phyloP scores from a whole-genome alignment of 164 flowering plant genomes.

The Aristolochia californica region DNA sequence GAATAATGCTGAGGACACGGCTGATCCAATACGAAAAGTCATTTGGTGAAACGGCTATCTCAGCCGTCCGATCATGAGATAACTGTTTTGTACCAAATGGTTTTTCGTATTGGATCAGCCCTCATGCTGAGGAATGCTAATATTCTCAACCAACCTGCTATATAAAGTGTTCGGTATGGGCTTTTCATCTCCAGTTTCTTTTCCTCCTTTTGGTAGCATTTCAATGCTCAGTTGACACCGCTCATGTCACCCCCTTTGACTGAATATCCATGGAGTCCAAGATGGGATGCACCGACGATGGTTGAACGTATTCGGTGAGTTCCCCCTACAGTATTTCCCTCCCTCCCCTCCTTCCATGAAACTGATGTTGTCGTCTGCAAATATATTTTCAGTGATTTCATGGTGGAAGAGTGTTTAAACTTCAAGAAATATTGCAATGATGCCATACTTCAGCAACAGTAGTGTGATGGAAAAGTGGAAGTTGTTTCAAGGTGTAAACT shows the following conservation, averaged over 20 bases:
- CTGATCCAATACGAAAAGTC: too few species aligned
- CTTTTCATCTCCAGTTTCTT: neutral
- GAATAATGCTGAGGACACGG: too few species aligned
- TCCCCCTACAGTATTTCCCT: neutral
- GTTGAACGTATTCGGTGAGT: slow-evolving; percentile 78
- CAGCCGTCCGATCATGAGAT: too few species aligned
- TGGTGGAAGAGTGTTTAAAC: slow-evolving; percentile 64
- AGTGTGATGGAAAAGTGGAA: neutral
- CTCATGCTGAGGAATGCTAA: neutral
- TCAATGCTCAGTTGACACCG: slow-evolving; percentile 48
- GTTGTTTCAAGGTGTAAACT: neutral
- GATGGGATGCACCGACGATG: slow-evolving; percentile 79
- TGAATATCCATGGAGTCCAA: slow-evolving; percentile 93
- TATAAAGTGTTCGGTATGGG: neutral
- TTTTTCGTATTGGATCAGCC: too few species aligned
- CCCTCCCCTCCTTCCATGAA: neutral
- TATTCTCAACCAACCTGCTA: neutral
- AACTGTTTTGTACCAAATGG: too few species aligned
- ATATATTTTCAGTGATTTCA: slow-evolving; percentile 51
- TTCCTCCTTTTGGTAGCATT: slow-evolving; percentile 42
- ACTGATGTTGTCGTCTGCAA: neutral
- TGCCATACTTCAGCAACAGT: slow-evolving; percentile 24
- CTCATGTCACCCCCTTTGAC: slow-evolving; percentile 39
- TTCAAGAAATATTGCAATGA: slow-evolving; percentile 85
- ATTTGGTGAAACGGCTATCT: too few species aligned